Evolutionary conservation across 768 basidiomycete species (phyloP), one percentile per base, ranked within the genome.

Genomic region (Phanerochaete carnosa): DNA sequence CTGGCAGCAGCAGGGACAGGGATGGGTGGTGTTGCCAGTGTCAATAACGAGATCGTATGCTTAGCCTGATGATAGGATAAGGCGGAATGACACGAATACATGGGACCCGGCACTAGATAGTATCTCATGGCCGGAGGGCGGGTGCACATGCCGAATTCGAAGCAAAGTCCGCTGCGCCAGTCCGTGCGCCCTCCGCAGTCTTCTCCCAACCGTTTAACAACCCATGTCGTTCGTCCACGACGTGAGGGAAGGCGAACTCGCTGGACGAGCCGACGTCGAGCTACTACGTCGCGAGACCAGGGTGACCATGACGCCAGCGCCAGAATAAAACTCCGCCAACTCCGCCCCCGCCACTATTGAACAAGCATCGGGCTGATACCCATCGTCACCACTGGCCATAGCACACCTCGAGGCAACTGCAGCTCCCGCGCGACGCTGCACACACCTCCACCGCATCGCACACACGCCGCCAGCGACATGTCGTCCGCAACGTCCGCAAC

Each of bases 401-500:
- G 26, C 59, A 49, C 59, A 55, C 54, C 39, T n/a, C 54, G 54
- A 35, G 35, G 54, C 39, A 22, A 22, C 54, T 23, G 53, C 54
- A 22, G 33, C 22, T n/a, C 33, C 6, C 35, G 29, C 9, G 30
- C 28, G n/a, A 52, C 51, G n/a, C 29, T 33, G 37, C 54, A 8
- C 35, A 22, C 7, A 22, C 43, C 39, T 43, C 35, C 23, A 33
- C 55, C 46, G 39, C 45, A 33, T 15, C 43, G 11, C 28, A 26
- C 13, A 33, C 56, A 43, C 39, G 19, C 19, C 39, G 8, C 16
- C n/a, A n/a, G 19, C 39, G 39, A 55, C 30, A 57, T 57, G 55
- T 37, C 67, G 28, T 59, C 55, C 43, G 39, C 39, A 26, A 51
- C n/a, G n/a, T n/a, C n/a, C n/a, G 50, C 63, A 26, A 51, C 62